These are phyloP conservation scores for Salvia rosmarinus DNA, from an alignment of 257 asterid species.

Conservation along the genomic window DNA sequence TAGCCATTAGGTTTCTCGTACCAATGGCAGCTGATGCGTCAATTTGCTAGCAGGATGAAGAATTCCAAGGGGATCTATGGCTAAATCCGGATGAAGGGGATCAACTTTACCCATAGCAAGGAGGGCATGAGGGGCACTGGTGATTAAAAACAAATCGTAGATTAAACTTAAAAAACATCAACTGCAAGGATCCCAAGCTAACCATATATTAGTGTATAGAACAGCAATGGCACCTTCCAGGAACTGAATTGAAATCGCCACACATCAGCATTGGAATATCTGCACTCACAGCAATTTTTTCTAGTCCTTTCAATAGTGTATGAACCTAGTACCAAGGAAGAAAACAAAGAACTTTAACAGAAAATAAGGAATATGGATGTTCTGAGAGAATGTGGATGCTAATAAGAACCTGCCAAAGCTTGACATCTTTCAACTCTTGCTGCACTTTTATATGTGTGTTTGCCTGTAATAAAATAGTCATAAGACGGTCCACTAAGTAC, in stretches of 20 bases:
- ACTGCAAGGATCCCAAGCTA: conserved; percentile 5
- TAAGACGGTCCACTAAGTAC: conserved; percentile 30
- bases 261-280: conserved; percentile 97
- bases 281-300: conserved; percentile 92
- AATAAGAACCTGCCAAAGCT: conserved; percentile 91
- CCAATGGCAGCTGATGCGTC: conserved; percentile 91
- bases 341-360: conserved; percentile 30
- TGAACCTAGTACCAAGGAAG: conserved; percentile 64
- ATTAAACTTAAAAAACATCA: conserved; percentile 10
- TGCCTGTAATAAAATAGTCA: conserved; percentile 57
- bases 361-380: conserved; percentile 18
- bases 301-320: conserved; percentile 91
- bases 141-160: conserved; percentile 13
- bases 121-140: conserved; percentile 96
- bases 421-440: conserved; percentile 90
- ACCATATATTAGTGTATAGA: conserved; percentile 13
- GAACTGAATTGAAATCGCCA: conserved; percentile 91
- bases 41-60: conserved; percentile 73
- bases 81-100: conserved; percentile 81
- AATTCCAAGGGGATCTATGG: conserved; percentile 83
- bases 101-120: conserved; percentile 99
- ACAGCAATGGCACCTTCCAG: conserved; percentile 71
- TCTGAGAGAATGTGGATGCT: conserved; percentile 24
- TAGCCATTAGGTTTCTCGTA: conserved; percentile 38
- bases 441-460: conserved; percentile 91